Evolutionary conservation across 768 basidiomycete genomes (phyloP), one percentile per base, ranked within the genome.

Genomic region (Calvatia gigantea): DNA sequence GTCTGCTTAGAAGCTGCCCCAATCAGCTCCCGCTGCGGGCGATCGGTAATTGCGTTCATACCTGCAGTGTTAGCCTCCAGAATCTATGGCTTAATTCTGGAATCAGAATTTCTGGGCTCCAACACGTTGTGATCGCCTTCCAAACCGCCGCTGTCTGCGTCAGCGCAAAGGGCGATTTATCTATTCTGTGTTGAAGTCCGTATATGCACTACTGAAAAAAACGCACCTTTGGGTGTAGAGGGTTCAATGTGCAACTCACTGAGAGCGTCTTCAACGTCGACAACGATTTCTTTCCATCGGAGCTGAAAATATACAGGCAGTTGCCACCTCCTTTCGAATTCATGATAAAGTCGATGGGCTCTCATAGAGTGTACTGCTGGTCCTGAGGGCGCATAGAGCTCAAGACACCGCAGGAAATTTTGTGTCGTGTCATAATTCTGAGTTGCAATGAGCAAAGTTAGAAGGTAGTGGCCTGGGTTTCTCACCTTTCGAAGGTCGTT

Each of bases 231-330:
- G 23, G 69, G 65, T 17, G 69, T 62, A 6, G 63, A 67, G 11
- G 75, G 67, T 42, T 79, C 77, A 21, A 86, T 65, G 39, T 69
- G 70, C 21, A 73, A 69, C 17, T 65, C 63, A 15, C 70, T 65
- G 12, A 98, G 70, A 2, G 73, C 70, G 11, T 87, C 85, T 71
- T 99, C 97, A 14, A 97, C 71, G 47, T 75, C 77, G 0, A 79
- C 72, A 0, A 94, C 84, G 49, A 96, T 90, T 65, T 97, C 96
- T 70, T 97, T 97, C 93, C 95, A 96, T 41, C 96, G 82, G 58
- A 99, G 75, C 65, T 99, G 97, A 68, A 96, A 98, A 67, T 98
- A 98, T 7, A 98, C 89, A 1, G 93, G 91, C 2, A 99, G 79
- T 66, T 98, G 97, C 95, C 97, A 99, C 32, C 94, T 81, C 58